These are phyloP conservation scores for Phytopythium mirpurense DNA, from an alignment of 352 stramenopile species.

Conservation along the genomic window DNA sequence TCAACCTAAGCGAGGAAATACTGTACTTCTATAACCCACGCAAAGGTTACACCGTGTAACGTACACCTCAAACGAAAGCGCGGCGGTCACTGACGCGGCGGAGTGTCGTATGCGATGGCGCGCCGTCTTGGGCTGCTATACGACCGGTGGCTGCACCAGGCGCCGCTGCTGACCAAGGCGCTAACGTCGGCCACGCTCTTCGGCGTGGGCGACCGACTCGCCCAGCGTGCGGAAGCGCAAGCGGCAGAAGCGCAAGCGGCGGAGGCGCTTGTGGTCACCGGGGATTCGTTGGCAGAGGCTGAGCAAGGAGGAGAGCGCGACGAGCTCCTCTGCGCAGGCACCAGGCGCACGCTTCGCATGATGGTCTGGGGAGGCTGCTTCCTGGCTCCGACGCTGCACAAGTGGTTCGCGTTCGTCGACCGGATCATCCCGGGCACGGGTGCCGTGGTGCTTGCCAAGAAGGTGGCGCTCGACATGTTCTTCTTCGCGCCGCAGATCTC, in stretches of 20 bases:
- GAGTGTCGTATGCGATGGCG: slow-evolving; percentile 9
- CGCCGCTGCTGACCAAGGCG: slow-evolving; percentile 52
- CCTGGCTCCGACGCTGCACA: slow-evolving; percentile 86
- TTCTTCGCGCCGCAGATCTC: slow-evolving; percentile 37
- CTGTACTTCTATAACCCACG: too few species aligned
- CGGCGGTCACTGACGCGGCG: too few species aligned
- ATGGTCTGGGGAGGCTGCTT: slow-evolving; percentile 85
- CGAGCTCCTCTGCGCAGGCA: slow-evolving; percentile 15
- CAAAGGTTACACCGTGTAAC: too few species aligned
- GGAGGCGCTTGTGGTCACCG: neutral
- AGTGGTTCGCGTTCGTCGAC: slow-evolving; percentile 87
- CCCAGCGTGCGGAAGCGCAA: slow-evolving; percentile 28
- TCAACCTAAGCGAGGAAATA: too few species aligned
- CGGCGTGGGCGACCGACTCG: slow-evolving; percentile 36
- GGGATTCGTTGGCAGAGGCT: neutral
- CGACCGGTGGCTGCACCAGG: slow-evolving; percentile 31
- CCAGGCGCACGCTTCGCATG: slow-evolving; percentile 60
- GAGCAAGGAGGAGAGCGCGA: neutral
- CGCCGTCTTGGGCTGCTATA: slow-evolving; percentile 30
- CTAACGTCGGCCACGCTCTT: slow-evolving; percentile 41
- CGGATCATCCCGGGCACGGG: slow-evolving; percentile 21
- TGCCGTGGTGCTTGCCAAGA: slow-evolving; percentile 26
- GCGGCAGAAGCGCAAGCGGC: neutral
- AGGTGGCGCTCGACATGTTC: slow-evolving; percentile 38
- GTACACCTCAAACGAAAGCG: too few species aligned